Evolutionary conservation across 768 basidiomycete genomes (phyloP).

Genomic region (Holtermanniella nyarrowii): DNA sequence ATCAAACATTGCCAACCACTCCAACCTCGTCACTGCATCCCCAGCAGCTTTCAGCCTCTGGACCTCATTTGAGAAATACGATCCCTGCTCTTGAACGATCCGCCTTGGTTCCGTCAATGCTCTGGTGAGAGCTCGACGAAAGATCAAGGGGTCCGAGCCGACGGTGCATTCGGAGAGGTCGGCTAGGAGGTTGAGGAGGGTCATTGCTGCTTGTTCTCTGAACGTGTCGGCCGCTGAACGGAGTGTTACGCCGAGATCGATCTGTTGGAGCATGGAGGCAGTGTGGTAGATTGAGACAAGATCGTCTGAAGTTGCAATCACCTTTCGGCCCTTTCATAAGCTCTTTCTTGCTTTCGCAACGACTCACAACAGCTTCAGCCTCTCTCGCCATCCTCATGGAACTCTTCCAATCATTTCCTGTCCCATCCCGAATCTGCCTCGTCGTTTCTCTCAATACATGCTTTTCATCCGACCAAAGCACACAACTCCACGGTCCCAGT

Average conservation of each 20-base stretch:
- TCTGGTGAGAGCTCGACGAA: conserved; percentile 21
- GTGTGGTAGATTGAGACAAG: conserved; percentile 57
- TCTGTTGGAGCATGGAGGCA: conserved; percentile 67
- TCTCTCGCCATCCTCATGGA: conserved; percentile 25
- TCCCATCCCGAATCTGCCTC: conserved; percentile 34
- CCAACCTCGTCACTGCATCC: conserved; percentile 15
- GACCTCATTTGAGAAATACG: conserved; percentile 16
- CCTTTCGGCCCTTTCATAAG: conserved; percentile 53
- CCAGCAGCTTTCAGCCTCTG: conserved; percentile 13
- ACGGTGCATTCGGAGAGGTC: conserved; percentile 27
- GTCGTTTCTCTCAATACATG: conserved; percentile 83
- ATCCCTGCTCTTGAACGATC: conserved; percentile 6
- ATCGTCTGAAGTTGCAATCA: conserved; percentile 61
- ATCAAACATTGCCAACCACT: conserved; percentile 34
- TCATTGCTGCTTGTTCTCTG: conserved; percentile 69
- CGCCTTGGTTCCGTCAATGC: conserved; percentile 15
- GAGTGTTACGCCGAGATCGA: conserved; percentile 84
- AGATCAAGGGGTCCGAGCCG: conserved; percentile 25
- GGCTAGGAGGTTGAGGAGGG: conserved; percentile 50
- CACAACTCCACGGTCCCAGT: conserved; percentile 42
- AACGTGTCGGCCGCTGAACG: conserved; percentile 79
- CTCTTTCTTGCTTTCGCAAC: not conserved
- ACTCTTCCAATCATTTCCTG: conserved; percentile 18
- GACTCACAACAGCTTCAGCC: conserved; percentile 19
- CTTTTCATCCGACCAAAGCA: conserved; percentile 96